Evolutionary conservation across 129 eudicot species (phyloP), one percentile per base, ranked within the genome.

Genomic region (Flaveria bidentis): DNA sequence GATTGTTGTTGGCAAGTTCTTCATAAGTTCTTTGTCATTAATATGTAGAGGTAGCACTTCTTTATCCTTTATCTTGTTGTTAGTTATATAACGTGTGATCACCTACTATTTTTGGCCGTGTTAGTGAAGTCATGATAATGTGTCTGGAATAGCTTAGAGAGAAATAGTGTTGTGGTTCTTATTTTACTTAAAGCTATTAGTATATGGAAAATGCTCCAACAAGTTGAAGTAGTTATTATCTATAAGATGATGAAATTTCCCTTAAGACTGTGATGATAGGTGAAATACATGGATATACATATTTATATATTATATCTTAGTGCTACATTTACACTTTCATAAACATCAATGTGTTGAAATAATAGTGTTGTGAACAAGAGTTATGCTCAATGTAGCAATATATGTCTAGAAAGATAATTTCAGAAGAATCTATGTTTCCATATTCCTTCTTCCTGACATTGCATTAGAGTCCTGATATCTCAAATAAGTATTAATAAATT

Each of bases 71-170:
- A 30, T 4, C 3, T 30, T 30, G 36, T 30, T 30, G 36, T 30
- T 30, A 30, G 36, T 30, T 30, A 30, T 30, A 30, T 30, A 30
- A 30, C 4, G 4, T 30, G 36, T 30, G 2, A 26, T 26, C 30
- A 26, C 30, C 30, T 26, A 26, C 3, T 26, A 30, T 30, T 30
- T 30, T 30, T 4, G 3, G 36, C 3, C 0, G 5, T 30, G 36
- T 30, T 30, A 30, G 36, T 30, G 36, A 30, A 30, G 36, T 30
- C 5, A 30, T 30, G 5, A 30, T 30, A 30, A 30, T 30, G 36
- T 3, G 36, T 30, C 36, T n/a, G 70, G 70, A 9, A 36, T 65
- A 65, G 70, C 70, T 65, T 65, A 36, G 25, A 15, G 49, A 65
- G 2, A 1, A 16, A 33, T 65, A 65, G 17, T 65, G 12, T 36